phyloP scores from a whole-genome alignment of 2,329 filamentous ascomycete genomes.

The Venturia aucupariae region DNA sequence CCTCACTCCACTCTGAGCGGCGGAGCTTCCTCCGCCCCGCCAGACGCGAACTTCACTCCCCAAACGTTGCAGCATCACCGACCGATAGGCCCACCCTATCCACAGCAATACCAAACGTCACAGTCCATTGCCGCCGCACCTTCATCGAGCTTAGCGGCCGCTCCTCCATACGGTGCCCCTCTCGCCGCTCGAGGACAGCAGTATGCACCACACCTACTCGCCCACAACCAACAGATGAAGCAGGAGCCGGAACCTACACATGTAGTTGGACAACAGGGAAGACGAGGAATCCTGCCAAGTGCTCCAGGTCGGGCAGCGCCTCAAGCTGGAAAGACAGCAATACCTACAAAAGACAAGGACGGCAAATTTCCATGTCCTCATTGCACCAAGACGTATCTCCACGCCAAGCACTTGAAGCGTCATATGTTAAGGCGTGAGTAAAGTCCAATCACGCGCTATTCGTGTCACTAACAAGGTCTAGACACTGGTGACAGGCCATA shows the following conservation, averaged over 20 bases:
- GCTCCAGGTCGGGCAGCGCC: slow-evolving; percentile 78
- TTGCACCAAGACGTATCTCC: slow-evolving; percentile 96
- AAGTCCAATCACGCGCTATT: slow-evolving; percentile 1
- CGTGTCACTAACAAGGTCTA: slow-evolving; percentile 36
- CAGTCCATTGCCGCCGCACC: background rate
- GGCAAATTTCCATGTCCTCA: slow-evolving; percentile 97
- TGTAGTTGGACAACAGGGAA: slow-evolving; percentile 89
- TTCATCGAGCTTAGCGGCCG: slow-evolving; percentile 2
- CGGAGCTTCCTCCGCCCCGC: slow-evolving; percentile 8
- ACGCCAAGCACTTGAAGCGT: slow-evolving; percentile 94
- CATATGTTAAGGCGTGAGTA: slow-evolving; percentile 91
- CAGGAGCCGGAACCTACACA: slow-evolving; percentile 60
- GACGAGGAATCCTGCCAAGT: slow-evolving; percentile 83
- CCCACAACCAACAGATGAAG: slow-evolving; percentile 6
- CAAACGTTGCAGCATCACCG: slow-evolving; percentile 1
- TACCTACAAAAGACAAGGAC: slow-evolving; percentile 90
- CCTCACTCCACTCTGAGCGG: slow-evolving; percentile 2
- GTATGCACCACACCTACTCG: background rate
- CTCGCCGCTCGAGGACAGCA: background rate
- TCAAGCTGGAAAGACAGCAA: slow-evolving; percentile 70
- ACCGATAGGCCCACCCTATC: background rate
- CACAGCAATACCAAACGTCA: slow-evolving; percentile 1
- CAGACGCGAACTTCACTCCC: slow-evolving; percentile 2
- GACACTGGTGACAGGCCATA: slow-evolving; percentile 97
- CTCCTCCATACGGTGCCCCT: background rate